These are phyloP conservation scores for Lentinula edodes DNA, from an alignment of 768 basidiomycete species.

Conservation along the genomic window DNA sequence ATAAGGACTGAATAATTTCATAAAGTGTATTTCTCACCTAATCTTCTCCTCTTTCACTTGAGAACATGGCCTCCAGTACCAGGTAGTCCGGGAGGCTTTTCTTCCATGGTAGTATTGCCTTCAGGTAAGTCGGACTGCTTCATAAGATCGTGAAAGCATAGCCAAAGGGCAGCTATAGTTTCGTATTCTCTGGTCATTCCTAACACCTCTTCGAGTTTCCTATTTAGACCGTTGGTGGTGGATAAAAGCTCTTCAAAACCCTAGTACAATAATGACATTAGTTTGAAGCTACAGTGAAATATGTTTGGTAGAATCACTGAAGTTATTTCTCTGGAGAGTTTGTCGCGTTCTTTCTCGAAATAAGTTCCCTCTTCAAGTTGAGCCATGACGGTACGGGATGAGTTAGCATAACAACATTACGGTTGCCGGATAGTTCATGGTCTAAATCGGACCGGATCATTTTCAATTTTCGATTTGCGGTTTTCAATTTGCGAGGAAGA, in stretches of 20 bases:
- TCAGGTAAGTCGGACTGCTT: slow-evolving; percentile 35
- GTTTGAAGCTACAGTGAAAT: not conserved
- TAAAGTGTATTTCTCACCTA: too few species aligned
- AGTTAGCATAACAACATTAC: too few species aligned
- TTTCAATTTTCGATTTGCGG: too few species aligned
- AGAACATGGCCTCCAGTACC: slow-evolving; percentile 72
- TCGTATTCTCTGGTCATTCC: slow-evolving; percentile 91
- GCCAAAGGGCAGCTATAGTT: slow-evolving; percentile 83
- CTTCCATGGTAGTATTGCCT: slow-evolving; percentile 26
- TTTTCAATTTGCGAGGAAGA: too few species aligned
- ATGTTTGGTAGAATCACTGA: slow-evolving; percentile 33
- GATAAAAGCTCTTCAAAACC: slow-evolving; percentile 86
- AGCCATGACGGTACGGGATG: slow-evolving; percentile 7
- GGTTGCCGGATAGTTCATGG: too few species aligned
- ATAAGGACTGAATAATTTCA: too few species aligned
- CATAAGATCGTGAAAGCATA: slow-evolving; percentile 77
- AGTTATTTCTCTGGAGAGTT: slow-evolving; percentile 68
- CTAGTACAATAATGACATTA: slow-evolving; percentile 25
- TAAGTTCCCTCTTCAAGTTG: slow-evolving; percentile 51
- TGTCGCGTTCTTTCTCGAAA: slow-evolving; percentile 78
- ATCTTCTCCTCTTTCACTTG: slow-evolving; percentile 7
- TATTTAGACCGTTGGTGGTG: slow-evolving; percentile 79
- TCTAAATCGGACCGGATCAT: too few species aligned
- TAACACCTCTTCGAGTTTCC: slow-evolving; percentile 87
- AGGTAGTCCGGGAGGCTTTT: slow-evolving; percentile 41